Percentiles rank a stretch among this genome's conserved stretches.
Evolutionary conservation across 257 asterid genomes (phyloP).

Genomic region (Solanum acaule): DNA sequence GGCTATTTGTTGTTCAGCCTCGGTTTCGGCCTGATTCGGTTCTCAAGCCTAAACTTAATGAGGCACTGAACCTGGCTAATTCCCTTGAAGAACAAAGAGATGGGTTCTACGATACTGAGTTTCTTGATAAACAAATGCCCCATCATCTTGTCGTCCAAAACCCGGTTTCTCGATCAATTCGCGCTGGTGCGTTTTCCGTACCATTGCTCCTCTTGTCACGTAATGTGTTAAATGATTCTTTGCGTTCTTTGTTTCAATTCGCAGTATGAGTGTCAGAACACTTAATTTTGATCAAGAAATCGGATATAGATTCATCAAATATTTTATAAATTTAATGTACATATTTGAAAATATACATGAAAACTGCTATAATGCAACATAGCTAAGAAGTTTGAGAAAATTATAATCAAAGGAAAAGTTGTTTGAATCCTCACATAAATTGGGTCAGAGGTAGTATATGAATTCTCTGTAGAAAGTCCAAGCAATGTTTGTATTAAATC

Average conservation of each 20-base stretch:
- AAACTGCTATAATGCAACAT: not conserved
- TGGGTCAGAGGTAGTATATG: not conserved
- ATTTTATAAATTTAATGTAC: not conserved
- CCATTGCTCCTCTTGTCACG: not conserved
- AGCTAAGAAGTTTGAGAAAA: not conserved
- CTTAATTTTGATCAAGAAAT: not conserved
- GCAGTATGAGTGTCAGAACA: not conserved
- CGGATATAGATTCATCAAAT: not conserved
- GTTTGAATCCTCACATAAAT: not conserved
- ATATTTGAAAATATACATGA: not conserved
- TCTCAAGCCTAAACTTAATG: slow-evolving; percentile 60
- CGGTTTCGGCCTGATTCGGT: slow-evolving; percentile 62
- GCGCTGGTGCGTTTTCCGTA: slow-evolving; percentile 36
- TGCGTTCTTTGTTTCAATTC: not conserved
- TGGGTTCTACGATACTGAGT: slow-evolving; percentile 48
- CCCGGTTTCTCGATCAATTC: slow-evolving; percentile 50
- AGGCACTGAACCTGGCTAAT: slow-evolving; percentile 77
- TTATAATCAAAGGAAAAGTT: not conserved
- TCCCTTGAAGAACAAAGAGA: slow-evolving; percentile 86
- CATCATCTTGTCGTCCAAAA: slow-evolving; percentile 88
- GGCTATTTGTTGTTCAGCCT: slow-evolving; percentile 83
- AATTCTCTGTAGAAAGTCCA: not conserved
- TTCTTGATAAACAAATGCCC: slow-evolving; percentile 49
- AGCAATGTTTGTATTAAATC: not conserved
- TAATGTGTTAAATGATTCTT: not conserved